Conservation (phyloP, 345 rosid genomes). For the Jatropha curcas region DNA sequence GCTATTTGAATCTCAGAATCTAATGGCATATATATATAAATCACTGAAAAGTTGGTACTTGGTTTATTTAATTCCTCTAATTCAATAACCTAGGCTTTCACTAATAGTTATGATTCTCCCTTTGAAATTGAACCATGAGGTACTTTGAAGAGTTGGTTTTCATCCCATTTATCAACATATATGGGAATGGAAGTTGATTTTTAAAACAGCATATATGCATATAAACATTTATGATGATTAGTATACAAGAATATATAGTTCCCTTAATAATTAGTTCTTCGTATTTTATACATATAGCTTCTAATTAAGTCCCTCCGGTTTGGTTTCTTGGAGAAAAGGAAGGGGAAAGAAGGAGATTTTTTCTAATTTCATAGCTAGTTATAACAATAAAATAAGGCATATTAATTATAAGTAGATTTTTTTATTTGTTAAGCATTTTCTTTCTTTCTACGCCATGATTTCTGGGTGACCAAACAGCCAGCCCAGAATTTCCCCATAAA, state of each 20-base stretch:
- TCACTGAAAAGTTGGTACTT: background rate
- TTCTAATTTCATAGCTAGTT: background rate
- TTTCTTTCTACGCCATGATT: slow-evolving; percentile 3
- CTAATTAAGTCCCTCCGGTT: too few species aligned
- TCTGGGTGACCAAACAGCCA: slow-evolving; percentile 6
- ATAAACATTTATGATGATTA: too few species aligned
- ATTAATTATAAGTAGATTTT: too few species aligned
- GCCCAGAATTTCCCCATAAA: slow-evolving; percentile 1
- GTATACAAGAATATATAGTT: too few species aligned
- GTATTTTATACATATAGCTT: too few species aligned
- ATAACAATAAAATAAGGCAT: background rate
- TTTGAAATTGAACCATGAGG: background rate
- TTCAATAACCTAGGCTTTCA: background rate
- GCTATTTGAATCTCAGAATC: background rate
- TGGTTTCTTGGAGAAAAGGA: background rate
- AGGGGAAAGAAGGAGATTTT: background rate
- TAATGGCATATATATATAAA: background rate
- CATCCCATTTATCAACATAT: background rate
- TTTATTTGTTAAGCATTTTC: too few species aligned
- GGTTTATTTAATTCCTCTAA: background rate
- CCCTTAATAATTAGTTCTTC: background rate
- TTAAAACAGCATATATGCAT: too few species aligned
- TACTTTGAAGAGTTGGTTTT: too few species aligned
- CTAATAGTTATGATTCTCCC: too few species aligned
- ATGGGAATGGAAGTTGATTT: background rate